Conservation (phyloP, 768 basidiomycete genomes). For the Tricholoma bakamatsutake region DNA sequence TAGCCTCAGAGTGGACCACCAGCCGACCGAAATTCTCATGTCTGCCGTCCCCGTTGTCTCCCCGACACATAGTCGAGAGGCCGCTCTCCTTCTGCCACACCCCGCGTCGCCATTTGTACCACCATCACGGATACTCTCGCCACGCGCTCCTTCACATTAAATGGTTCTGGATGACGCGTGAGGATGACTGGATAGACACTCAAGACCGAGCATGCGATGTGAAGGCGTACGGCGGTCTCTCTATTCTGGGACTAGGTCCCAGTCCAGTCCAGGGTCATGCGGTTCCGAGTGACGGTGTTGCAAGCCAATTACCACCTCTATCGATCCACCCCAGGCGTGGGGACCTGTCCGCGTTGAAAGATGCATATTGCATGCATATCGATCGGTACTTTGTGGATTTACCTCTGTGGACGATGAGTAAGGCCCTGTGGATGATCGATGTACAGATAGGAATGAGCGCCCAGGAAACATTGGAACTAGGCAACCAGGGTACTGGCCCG, state of each 20-base stretch:
- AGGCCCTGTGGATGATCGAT: conserved; percentile 60
- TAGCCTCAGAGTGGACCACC: conserved; percentile 18
- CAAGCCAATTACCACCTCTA: conserved; percentile 25
- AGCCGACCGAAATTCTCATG: conserved; percentile 28
- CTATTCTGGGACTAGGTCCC: conserved; percentile 8
- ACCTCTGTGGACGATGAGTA: conserved; percentile 61
- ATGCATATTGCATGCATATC: conserved; percentile 49
- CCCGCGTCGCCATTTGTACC: conserved; percentile 36
- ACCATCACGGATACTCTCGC: conserved; percentile 59
- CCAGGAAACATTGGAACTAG: conserved; percentile 5
- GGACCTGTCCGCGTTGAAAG: conserved; percentile 52
- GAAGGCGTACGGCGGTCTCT: conserved; percentile 24
- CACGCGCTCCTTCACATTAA: conserved; percentile 55
- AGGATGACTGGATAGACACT: conserved; percentile 44
- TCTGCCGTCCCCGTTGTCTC: conserved; percentile 34
- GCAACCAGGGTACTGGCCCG: conserved; percentile 12
- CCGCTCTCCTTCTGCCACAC: conserved; percentile 13
- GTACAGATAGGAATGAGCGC: conserved; percentile 32
- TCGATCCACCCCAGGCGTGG: conserved; percentile 57
- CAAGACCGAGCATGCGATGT: conserved; percentile 15
- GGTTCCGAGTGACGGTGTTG: conserved; percentile 9
- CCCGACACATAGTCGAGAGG: conserved; percentile 17
- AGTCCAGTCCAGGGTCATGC: conserved; percentile 11
- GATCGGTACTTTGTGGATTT: conserved; percentile 55
- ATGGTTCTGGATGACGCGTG: conserved; percentile 54